These are phyloP conservation scores for Nitzschia sp. DNA, from an alignment of 108 stramenopile species.

Conservation along the genomic window DNA sequence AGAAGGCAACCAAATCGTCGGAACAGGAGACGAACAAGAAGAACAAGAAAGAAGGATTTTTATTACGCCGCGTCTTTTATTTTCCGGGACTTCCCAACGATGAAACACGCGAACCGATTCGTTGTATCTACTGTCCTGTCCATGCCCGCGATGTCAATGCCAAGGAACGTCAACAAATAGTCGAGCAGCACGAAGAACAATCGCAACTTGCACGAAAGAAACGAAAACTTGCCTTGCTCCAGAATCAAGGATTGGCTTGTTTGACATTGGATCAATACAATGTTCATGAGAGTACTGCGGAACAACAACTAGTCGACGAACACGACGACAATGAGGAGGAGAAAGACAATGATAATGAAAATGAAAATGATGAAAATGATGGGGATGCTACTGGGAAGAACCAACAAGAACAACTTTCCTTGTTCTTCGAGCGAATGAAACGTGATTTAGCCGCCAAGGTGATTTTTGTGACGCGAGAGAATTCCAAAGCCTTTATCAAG, in stretches of 20 bases:
- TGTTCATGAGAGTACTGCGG: not conserved
- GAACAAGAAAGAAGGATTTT: too few species aligned
- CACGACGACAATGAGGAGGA: too few species aligned
- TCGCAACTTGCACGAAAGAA: not conserved
- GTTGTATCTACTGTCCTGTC: not conserved
- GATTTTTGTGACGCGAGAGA: not conserved
- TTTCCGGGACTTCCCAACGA: conserved; percentile 4
- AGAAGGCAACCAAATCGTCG: too few species aligned
- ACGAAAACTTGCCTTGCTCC: not conserved
- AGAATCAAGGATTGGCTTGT: not conserved
- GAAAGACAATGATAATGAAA: too few species aligned
- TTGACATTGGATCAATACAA: not conserved
- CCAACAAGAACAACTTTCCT: not conserved
- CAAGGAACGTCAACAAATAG: not conserved
- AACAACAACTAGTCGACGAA: too few species aligned
- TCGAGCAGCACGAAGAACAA: not conserved
- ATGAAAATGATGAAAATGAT: too few species aligned
- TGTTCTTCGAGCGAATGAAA: not conserved
- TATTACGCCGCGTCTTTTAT: conserved; percentile 11
- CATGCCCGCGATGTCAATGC: conserved; percentile 16
- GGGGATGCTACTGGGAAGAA: too few species aligned
- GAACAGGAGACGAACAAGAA: not conserved
- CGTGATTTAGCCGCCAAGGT: not conserved
- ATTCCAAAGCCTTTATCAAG: not conserved
- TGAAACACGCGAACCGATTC: not conserved